Evolutionary conservation across 495 filamentous ascomycete genomes (phyloP).

Genomic region (Aspergillus carlsbadensis): DNA sequence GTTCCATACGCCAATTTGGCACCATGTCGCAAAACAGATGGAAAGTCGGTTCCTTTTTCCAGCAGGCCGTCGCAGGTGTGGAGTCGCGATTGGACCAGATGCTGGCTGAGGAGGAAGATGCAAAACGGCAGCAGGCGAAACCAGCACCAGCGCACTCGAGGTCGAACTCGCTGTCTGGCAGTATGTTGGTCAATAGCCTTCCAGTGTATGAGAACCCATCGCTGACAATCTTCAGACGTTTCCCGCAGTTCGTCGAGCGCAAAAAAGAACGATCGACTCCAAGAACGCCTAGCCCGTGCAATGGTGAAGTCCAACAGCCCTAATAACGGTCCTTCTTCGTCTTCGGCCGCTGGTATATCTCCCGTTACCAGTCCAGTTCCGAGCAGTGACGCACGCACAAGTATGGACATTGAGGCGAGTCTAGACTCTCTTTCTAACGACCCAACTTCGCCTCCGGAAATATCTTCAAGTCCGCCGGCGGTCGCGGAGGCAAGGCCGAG

Average conservation of each 20-base stretch:
- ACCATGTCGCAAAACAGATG: slow-evolving; percentile 49
- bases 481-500: slow-evolving; percentile 24
- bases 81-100: slow-evolving; percentile 93
- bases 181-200: slow-evolving; percentile 14
- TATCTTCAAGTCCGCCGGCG: background rate
- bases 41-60: slow-evolving; percentile 72
- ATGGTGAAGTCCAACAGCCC: slow-evolving; percentile 46
- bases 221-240: slow-evolving; percentile 38
- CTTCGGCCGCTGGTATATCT: slow-evolving; percentile 32
- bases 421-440: slow-evolving; percentile 23
- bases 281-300: slow-evolving; percentile 78
- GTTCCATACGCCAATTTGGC: slow-evolving; percentile 5
- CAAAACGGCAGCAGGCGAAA: slow-evolving; percentile 27
- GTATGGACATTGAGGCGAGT: slow-evolving; percentile 37
- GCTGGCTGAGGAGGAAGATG: slow-evolving; percentile 70
- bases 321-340: slow-evolving; percentile 27
- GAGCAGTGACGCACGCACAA: slow-evolving; percentile 36
- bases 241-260: slow-evolving; percentile 53
- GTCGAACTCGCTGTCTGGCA: slow-evolving; percentile 20
- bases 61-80: slow-evolving; percentile 88
- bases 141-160: slow-evolving; percentile 23
- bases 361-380: slow-evolving; percentile 36
- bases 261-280: slow-evolving; percentile 71
- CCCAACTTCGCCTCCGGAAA: slow-evolving; percentile 15
- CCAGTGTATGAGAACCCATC: background rate